phyloP scores from a whole-genome alignment of 1,284 basidiomycete species.

The Austroboletus rostrupii region DNA sequence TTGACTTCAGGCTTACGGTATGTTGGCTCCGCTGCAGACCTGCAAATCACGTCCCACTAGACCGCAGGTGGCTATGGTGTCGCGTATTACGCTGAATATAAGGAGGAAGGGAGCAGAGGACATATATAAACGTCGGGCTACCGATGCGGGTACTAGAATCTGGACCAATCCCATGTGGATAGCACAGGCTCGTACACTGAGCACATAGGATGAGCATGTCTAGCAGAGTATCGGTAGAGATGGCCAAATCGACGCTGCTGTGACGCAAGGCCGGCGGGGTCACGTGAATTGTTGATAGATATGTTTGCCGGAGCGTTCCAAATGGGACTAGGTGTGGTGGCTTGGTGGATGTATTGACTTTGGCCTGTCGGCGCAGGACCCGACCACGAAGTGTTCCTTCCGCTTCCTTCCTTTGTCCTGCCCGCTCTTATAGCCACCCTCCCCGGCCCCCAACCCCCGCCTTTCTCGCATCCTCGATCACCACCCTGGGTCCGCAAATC shows the following conservation, averaged over 20 bases:
- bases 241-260: slow-evolving; percentile 5
- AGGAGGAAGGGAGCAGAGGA: slow-evolving; percentile 17
- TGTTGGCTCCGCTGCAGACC: not conserved
- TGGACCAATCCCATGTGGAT: not conserved
- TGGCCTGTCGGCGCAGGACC: slow-evolving; percentile 38
- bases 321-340: slow-evolving; percentile 26
- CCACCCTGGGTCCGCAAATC: slow-evolving; percentile 3
- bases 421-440: slow-evolving; percentile 9
- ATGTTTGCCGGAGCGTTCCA: slow-evolving; percentile 24
- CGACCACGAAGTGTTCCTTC: slow-evolving; percentile 26
- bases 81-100: slow-evolving; percentile 43
- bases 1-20: slow-evolving; percentile 31
- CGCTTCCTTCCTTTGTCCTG: slow-evolving; percentile 12
- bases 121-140: not conserved
- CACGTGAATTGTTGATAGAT: slow-evolving; percentile 17
- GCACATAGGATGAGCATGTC: not conserved
- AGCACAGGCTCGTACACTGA: too few relatives aligned
- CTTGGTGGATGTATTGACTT: slow-evolving; percentile 18
- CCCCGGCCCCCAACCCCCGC: not conserved
- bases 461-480: not conserved
- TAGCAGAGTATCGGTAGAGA: not conserved
- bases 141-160: not conserved
- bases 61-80: slow-evolving; percentile 43
- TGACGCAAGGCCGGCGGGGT: slow-evolving; percentile 8
- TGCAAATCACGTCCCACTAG: not conserved